A percentile compares a stretch with the other conserved stretches of the same genome.
Conservation (phyloP, 2,329 filamentous ascomycete species). For the Colletotrichum sp. region DNA sequence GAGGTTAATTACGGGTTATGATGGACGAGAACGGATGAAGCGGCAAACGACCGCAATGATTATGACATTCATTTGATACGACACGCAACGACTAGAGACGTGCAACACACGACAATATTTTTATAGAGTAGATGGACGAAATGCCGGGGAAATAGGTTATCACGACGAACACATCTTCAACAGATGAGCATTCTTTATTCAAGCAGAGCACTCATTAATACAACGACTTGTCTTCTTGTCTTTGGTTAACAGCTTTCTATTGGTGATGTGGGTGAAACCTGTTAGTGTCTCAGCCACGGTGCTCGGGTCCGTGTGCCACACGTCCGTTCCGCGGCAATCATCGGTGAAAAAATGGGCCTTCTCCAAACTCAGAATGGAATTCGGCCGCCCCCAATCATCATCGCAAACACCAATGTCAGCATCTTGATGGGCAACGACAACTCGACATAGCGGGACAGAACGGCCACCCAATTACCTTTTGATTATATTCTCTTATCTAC, state of each 20-base stretch:
- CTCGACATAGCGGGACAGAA: background rate
- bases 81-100: background rate
- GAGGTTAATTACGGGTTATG: background rate
- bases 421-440: background rate
- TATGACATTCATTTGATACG: conserved; percentile 14
- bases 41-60: background rate
- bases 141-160: background rate
- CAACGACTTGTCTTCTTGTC: background rate
- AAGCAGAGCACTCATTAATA: background rate
- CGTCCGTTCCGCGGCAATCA: conserved; percentile 20
- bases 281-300: conserved; percentile 14
- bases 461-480: background rate
- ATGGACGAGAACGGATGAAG: background rate
- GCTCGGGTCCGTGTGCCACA: conserved; percentile 12
- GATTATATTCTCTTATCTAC: background rate
- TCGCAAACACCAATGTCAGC: background rate
- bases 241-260: background rate
- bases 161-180: background rate
- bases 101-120: background rate
- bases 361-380: background rate
- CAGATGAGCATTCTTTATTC: background rate
- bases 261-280: background rate
- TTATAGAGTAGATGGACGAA: background rate
- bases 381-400: background rate
- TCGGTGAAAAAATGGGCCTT: conserved; percentile 15